These are phyloP conservation scores for Ganoderma lingzhi DNA, from an alignment of 1,284 basidiomycete species.

Conservation along the genomic window DNA sequence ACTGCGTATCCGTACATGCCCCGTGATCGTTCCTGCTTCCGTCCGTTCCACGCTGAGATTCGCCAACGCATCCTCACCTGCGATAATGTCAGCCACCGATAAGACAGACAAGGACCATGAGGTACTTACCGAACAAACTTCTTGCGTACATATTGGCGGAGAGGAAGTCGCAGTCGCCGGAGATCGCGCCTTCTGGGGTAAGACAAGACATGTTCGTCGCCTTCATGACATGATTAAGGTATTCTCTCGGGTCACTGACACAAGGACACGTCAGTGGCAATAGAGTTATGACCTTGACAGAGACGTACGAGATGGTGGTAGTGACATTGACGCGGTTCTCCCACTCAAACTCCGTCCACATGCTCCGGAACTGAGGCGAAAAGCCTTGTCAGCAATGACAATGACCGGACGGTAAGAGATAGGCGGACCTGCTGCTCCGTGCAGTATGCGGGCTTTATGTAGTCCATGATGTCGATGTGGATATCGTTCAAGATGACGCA, in stretches of 20 bases:
- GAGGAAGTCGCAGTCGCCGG: conserved; percentile 93
- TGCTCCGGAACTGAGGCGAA: conserved; percentile 81
- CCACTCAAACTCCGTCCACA: conserved; percentile 99
- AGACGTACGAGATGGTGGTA: conserved; percentile 76
- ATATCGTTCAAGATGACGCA: conserved; percentile 97
- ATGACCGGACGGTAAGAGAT: not conserved
- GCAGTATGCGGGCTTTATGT: conserved; percentile 97
- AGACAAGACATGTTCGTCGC: conserved; percentile 96
- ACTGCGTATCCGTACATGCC: conserved; percentile 92
- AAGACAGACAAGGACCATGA: not conserved
- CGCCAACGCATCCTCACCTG: conserved; percentile 95
- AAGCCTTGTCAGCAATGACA: conserved; percentile 17
- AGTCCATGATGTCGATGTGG: conserved; percentile 99
- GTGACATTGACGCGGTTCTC: conserved; percentile 97
- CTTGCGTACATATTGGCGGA: conserved; percentile 95
- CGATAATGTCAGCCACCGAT: conserved; percentile 2
- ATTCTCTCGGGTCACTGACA: conserved; percentile 77
- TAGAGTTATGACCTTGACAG: conserved; percentile 7
- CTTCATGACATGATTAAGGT: conserved; percentile 91
- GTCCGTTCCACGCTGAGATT: conserved; percentile 95
- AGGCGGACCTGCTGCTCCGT: conserved; percentile 89
- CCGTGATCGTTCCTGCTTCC: conserved; percentile 82
- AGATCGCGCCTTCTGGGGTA: conserved; percentile 92
- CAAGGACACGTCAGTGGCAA: conserved; percentile 21
- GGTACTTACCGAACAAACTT: conserved; percentile 81